phyloP scores from a whole-genome alignment of 352 stramenopile genomes.

The Phytophthora quininea region DNA sequence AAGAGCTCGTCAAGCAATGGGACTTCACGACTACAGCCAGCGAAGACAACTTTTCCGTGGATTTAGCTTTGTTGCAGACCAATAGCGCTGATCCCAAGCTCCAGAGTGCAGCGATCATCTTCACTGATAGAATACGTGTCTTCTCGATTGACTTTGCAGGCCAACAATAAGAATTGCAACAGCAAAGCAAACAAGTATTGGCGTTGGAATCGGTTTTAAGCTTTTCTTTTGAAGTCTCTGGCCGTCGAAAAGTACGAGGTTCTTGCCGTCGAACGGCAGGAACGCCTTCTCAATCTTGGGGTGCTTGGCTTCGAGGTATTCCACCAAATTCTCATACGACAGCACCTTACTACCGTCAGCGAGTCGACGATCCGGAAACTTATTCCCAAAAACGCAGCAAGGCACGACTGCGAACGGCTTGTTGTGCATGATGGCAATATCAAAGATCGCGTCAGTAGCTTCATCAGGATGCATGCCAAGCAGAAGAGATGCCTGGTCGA shows the following conservation, averaged over 20 bases:
- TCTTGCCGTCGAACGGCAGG: constrained; percentile 84
- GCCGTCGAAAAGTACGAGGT: constrained; percentile 75
- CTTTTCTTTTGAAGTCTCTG: constrained; percentile 9
- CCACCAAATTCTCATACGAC: constrained; percentile 80
- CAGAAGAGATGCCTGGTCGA: constrained; percentile 82
- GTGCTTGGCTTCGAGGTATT: constrained; percentile 82
- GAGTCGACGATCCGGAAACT: constrained; percentile 82
- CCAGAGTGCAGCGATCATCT: constrained; percentile 35
- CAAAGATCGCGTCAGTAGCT: constrained; percentile 94
- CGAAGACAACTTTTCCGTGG: constrained; percentile 30
- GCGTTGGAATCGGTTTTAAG: background rate
- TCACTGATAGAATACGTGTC: constrained; percentile 33
- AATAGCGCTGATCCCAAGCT: constrained; percentile 1
- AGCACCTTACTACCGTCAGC: constrained; percentile 58
- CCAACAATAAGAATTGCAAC: constrained; percentile 9
- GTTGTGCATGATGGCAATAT: constrained; percentile 86
- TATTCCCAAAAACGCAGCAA: constrained; percentile 94
- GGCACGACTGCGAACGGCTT: constrained; percentile 97
- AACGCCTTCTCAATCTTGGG: constrained; percentile 62
- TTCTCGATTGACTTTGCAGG: constrained; percentile 25
- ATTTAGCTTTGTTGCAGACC: constrained; percentile 25
- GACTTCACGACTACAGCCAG: constrained; percentile 5
- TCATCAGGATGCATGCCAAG: constrained; percentile 96
- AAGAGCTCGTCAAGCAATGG: constrained; percentile 39
- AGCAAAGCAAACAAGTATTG: too few species aligned